These are phyloP conservation scores for Fusarium sp. DNA, from an alignment of 2,329 filamentous ascomycete genomes.

Conservation along the genomic window DNA sequence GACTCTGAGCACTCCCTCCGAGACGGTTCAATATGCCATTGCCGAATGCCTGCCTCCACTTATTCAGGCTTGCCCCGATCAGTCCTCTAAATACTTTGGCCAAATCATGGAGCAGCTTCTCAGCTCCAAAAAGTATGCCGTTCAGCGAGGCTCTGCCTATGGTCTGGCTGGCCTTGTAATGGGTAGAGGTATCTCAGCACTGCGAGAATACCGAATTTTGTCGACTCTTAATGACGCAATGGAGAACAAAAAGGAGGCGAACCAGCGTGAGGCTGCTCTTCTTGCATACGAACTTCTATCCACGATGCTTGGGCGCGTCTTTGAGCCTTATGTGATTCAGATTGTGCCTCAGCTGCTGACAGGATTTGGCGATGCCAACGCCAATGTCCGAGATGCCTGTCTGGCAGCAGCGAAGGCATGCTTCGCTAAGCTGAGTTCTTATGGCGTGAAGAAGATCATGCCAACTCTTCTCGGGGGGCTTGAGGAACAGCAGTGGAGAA, in stretches of 20 bases:
- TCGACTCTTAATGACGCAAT: constrained; percentile 79
- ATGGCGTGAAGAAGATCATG: constrained; percentile 92
- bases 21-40: constrained; percentile 96
- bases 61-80: constrained; percentile 80
- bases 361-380: constrained; percentile 87
- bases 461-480: constrained; percentile 91
- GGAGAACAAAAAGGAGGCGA: constrained; percentile 95
- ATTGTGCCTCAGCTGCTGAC: constrained; percentile 89
- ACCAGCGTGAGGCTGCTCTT: constrained; percentile 87
- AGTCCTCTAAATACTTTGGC: constrained; percentile 81
- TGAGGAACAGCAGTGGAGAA: constrained; percentile 96
- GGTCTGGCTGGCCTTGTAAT: constrained; percentile 89
- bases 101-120: constrained; percentile 84
- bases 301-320: constrained; percentile 83
- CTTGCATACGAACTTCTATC: constrained; percentile 92
- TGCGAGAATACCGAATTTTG: constrained; percentile 88
- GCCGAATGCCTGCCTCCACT: constrained; percentile 92
- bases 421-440: constrained; percentile 92
- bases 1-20: constrained; percentile 92
- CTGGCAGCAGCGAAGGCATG: constrained; percentile 93
- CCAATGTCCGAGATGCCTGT: constrained; percentile 91
- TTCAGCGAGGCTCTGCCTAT: constrained; percentile 91
- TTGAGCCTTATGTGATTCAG: constrained; percentile 96
- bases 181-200: constrained; percentile 82
- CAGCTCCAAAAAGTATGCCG: constrained; percentile 89